Evolutionary conservation across 2,329 filamentous ascomycete species (phyloP).

Genomic region (Trichoderma polysporum): DNA sequence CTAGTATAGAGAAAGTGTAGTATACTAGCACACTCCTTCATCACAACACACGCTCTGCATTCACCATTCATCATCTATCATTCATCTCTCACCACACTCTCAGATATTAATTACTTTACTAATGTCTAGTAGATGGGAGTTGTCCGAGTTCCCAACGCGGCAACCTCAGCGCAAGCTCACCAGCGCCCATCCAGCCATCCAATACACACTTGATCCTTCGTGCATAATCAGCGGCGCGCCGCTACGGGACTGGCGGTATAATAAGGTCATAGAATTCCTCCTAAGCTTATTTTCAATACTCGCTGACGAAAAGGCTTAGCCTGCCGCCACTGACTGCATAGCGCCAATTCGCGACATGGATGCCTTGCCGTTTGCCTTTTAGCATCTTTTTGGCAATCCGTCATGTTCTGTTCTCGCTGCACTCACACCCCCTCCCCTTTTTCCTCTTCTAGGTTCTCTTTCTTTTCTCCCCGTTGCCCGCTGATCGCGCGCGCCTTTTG

Average conservation of each 20-base stretch:
- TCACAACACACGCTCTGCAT: no score
- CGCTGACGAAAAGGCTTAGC: slow-evolving; percentile 19
- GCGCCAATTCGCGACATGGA: slow-evolving; percentile 3
- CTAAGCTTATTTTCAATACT: slow-evolving; percentile 23
- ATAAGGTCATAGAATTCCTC: slow-evolving; percentile 20
- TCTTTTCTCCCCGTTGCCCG: slow-evolving; percentile 7
- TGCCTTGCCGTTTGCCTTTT: not conserved
- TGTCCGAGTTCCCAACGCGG: no score
- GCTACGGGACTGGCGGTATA: slow-evolving; percentile 4
- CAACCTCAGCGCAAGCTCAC: not conserved
- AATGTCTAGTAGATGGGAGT: no score
- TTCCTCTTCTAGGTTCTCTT: not conserved
- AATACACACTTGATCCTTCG: not conserved
- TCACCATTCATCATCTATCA: no score
- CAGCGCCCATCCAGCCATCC: not conserved
- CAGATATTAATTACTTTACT: no score
- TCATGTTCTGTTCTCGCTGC: not conserved
- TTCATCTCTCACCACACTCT: no score
- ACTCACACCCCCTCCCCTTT: slow-evolving; percentile 3
- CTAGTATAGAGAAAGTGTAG: no score
- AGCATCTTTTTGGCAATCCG: not conserved
- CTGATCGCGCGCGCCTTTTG: slow-evolving; percentile 4
- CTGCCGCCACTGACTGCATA: slow-evolving; percentile 11
- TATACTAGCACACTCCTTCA: no score
- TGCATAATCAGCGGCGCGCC: not conserved